phyloP scores from a whole-genome alignment of 2,329 filamentous ascomycete species.

The Cladobotryum mycophilum region DNA sequence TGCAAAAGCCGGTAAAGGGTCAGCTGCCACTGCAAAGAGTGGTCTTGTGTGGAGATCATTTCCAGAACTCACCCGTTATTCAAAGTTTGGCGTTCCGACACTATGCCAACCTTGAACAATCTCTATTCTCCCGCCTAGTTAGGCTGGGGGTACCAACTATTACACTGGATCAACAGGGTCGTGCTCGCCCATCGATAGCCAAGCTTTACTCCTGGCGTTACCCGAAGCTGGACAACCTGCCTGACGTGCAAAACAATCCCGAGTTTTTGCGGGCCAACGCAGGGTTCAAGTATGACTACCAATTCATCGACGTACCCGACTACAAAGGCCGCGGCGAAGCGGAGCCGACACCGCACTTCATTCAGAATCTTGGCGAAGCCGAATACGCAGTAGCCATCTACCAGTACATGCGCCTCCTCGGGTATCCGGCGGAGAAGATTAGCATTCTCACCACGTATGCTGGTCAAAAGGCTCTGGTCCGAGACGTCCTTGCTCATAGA shows the following conservation, averaged over 20 bases:
- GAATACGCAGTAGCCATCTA: conserved; percentile 95
- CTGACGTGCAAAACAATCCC: conserved; percentile 58
- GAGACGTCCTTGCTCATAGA: conserved; percentile 75
- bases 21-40: conserved; percentile 76
- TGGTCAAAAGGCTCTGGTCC: conserved; percentile 81
- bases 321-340: conserved; percentile 87
- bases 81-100: conserved; percentile 91
- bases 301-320: conserved; percentile 92
- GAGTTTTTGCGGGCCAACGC: conserved; percentile 82
- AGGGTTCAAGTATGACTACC: conserved; percentile 88
- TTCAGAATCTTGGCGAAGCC: conserved; percentile 93
- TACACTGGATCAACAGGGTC: conserved; percentile 86
- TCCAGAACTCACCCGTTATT: conserved; percentile 93
- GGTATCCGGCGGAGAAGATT: conserved; percentile 79
- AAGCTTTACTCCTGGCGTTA: conserved; percentile 94
- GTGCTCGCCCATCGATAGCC: conserved; percentile 80
- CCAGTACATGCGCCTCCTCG: conserved; percentile 94
- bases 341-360: conserved; percentile 88
- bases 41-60: conserved; percentile 89
- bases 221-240: conserved; percentile 68
- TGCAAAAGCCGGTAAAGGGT: conserved; percentile 73
- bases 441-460: conserved; percentile 91
- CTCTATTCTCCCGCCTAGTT: conserved; percentile 84
- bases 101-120: conserved; percentile 94
- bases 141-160: conserved; percentile 88